Base-by-base conservation (phyloP, 371 early-diverging fungal species). In the Rhizopus arrhizus region DNA sequence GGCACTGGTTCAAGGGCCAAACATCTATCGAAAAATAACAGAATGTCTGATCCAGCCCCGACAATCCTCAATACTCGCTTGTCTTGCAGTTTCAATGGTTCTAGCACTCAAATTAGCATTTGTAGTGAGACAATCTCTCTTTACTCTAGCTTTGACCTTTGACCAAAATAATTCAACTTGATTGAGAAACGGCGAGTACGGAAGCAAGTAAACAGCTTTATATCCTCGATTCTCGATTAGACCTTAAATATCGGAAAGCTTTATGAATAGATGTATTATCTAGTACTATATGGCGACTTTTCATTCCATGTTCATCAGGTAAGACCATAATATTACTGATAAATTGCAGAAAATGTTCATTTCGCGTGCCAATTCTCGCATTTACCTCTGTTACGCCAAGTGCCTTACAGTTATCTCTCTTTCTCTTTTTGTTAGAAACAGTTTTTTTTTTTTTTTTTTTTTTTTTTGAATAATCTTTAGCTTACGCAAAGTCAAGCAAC, bases 311-410 rank as follows among this genome's bases (percentile, higher is more conserved):
- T n/a, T n/a, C n/a, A n/a, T n/a, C n/a, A n/a, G n/a, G n/a, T n/a
- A n/a, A n/a, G n/a, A 10, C 43, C 43, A 43, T 43, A 43, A 65
- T 53, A 42, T 28, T 57, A 38, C 32, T 49, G 32, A 59, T 49
- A 43, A 56, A 57, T 28, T 55, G 35, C 43, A 65, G 15, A 45
- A 57, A 61, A 31, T 65, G 58, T 43, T 58, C 58, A 49, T 45
- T 57, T 34, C 34, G 38, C 12, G 61, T 57, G 51, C 66, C 56
- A 35, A 61, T 41, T 65, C 61, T 49, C 29, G 51, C 58, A 34
- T 61, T 61, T 51, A 61, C 51, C 54, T 49, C 29, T 12, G 32
- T 8, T 33, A 32, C 15, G 58, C 10, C 64, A 52, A 12, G 45
- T 46, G 53, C 31, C 15, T 33, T 38, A 34, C 43, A 51, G 43